phyloP scores from a whole-genome alignment of 345 rosid species.

The Syzygium aqueum region DNA sequence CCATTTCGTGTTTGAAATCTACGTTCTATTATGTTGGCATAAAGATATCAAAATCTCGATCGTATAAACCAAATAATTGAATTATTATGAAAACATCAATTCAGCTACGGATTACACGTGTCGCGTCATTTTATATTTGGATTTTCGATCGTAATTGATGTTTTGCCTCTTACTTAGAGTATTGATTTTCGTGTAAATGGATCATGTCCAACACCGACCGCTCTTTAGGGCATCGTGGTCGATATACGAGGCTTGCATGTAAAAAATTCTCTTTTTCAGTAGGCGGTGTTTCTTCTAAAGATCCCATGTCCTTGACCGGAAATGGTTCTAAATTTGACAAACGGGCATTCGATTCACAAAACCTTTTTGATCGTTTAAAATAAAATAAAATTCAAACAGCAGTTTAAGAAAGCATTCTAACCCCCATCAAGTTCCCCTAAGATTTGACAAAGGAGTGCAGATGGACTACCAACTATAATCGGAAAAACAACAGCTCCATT shows the following conservation, averaged over 20 bases:
- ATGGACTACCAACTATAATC: background rate
- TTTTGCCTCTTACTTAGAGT: background rate
- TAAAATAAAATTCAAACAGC: background rate
- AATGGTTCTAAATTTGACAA: background rate
- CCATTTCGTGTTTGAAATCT: accelerated
- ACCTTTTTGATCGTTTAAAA: background rate
- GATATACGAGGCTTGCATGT: accelerated
- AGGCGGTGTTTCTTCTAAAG: background rate
- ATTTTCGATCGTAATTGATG: accelerated
- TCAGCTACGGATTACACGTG: background rate
- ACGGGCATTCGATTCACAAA: background rate
- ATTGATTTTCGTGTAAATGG: background rate
- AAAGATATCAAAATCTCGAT: background rate
- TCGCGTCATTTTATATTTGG: background rate
- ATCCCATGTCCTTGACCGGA: background rate
- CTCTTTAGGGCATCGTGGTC: background rate
- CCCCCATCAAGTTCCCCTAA: background rate
- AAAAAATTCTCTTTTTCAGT: no score
- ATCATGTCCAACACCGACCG: background rate
- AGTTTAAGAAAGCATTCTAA: background rate
- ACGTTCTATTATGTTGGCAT: accelerated
- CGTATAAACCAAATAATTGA: accelerated
- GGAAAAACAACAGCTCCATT: no score
- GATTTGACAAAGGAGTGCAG: background rate
- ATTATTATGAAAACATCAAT: background rate